Evolutionary conservation across 2,329 filamentous ascomycete species (phyloP), one percentile per base, ranked within the genome.

Genomic region (Calonectria ilicicola): DNA sequence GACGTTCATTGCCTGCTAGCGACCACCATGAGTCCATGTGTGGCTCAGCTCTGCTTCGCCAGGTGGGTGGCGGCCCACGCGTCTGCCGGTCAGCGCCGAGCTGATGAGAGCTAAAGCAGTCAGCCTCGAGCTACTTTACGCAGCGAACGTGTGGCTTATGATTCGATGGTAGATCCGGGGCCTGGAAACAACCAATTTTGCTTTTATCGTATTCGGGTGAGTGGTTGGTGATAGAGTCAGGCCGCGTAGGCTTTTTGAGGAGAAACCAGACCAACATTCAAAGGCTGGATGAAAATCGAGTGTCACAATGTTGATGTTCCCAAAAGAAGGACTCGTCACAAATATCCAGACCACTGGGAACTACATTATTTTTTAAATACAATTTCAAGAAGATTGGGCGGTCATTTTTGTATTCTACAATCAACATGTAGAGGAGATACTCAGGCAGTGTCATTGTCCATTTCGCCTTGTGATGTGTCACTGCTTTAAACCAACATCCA

Each of bases 31-130:
- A 32, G 63, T 29, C 42, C 38, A 60, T 49, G 66, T 66, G 78
- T 79, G 78, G 78, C 78, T 78, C 67, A 79, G 78, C 74, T 67
- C 65, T 64, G 60, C 73, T 78, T 75, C 75, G 77, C 78, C 74
- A 80, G 78, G 75, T 49, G 32, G 64, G 78, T 77, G 78, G 77
- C 72, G 78, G 70, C 68, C 74, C 51, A 68, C 76, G 49, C 40
- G 75, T 51, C 58, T 76, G 65, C 67, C 62, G 69, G 72, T 73
- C 66, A 69, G 64, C 65, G 63, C 67, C n/a, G 51, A 63, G 65
- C 64, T 71, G 65, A 63, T 68, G 42, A 68, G 27, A 68, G 66
- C 56, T 51, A 26, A 66, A 64, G 60, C 49, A 51, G 65, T 66
- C 63, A 65, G 56, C 65, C 56, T 29, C 26, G 60, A 47, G 53